Conservation (phyloP, 1,284 basidiomycete species). For the Ceratobasidium sp. region DNA sequence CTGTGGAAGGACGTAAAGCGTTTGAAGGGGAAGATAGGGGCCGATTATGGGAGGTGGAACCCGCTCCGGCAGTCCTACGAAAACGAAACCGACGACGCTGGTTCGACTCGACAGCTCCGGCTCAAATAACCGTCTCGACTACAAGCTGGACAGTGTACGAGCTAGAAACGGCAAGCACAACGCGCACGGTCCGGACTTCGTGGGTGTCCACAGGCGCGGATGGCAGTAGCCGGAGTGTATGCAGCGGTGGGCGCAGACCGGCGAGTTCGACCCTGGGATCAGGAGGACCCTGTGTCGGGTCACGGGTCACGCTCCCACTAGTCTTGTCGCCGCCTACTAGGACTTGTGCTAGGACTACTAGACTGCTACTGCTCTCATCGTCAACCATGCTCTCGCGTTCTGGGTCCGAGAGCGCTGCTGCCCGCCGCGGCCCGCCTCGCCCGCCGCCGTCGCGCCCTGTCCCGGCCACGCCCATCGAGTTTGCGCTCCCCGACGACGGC, state of each 20-base stretch:
- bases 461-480: slow-evolving; percentile 28
- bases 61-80: too few relatives aligned
- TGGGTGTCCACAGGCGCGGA: too few relatives aligned
- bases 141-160: too few relatives aligned
- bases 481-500: slow-evolving; percentile 18
- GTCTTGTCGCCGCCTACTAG: neutral
- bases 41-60: too few relatives aligned
- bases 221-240: neutral
- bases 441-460: slow-evolving; percentile 38
- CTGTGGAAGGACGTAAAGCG: neutral
- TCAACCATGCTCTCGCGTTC: slow-evolving; percentile 30
- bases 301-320: slow-evolving; percentile 19
- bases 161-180: too few relatives aligned
- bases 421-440: slow-evolving; percentile 22
- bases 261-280: slow-evolving; percentile 16
- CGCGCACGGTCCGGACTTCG: too few relatives aligned
- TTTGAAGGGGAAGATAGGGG: neutral
- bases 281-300: slow-evolving; percentile 27
- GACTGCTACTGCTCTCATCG: neutral
- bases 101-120: too few relatives aligned
- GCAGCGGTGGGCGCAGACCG: slow-evolving; percentile 14
- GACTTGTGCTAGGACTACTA: neutral
- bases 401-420: slow-evolving; percentile 25
- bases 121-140: too few relatives aligned
- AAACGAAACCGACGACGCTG: too few relatives aligned